Conservation (phyloP, 441 rosid genomes). For the Manihot esculenta region DNA sequence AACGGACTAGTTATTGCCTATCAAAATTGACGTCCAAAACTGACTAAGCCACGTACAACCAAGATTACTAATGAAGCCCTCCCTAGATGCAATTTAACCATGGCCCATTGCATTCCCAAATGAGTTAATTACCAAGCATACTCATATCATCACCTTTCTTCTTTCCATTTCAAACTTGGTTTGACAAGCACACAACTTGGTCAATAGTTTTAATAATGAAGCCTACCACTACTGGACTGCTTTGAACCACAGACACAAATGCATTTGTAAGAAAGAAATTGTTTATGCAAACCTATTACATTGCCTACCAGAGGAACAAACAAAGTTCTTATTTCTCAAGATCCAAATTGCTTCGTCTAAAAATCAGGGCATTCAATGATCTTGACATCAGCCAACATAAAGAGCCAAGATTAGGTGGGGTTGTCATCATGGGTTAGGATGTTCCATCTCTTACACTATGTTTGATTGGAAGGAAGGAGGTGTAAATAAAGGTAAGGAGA, state of each 20-base stretch:
- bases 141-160: neutral
- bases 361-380: neutral
- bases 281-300: neutral
- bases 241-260: neutral
- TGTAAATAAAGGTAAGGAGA: no score
- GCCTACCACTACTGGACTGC: neutral
- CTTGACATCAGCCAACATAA: neutral
- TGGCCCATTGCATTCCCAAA: neutral
- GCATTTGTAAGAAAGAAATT: neutral
- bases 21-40: no score
- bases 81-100: neutral
- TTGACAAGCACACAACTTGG: neutral
- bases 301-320: constrained; percentile 1
- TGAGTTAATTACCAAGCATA: neutral
- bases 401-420: neutral
- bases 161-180: neutral
- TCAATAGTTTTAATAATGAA: neutral
- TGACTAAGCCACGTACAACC: neutral
- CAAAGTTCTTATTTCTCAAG: neutral
- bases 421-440: neutral
- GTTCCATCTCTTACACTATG: constrained; percentile 5
- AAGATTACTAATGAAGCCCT: neutral
- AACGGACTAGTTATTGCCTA: neutral
- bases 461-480: no score
- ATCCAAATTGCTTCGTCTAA: neutral